Percentiles rank a stretch among this genome's conserved stretches.
Evolutionary conservation across 176 grass and related monocot genomes (phyloP).

Genomic region (Triticum timopheevii): DNA sequence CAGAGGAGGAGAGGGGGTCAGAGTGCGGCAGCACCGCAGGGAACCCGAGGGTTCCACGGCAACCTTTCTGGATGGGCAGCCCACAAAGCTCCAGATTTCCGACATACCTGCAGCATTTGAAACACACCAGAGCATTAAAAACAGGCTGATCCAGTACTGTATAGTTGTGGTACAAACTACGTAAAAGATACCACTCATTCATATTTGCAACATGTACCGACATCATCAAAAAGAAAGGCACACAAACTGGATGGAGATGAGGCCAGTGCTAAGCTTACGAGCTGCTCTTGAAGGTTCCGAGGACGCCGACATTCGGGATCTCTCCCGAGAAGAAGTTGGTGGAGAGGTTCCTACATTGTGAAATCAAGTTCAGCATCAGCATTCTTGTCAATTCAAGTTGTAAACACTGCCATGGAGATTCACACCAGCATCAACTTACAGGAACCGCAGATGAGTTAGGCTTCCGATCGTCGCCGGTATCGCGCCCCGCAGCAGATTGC

Average conservation of each 20-base stretch:
- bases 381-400: background rate
- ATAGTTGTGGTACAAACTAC: background rate
- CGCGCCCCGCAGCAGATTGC: conserved; percentile 75
- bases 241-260: background rate
- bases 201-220: background rate
- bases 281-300: conserved; percentile 84
- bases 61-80: conserved; percentile 72
- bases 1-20: conserved; percentile 58
- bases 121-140: conserved; percentile 8
- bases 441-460: conserved; percentile 65
- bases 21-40: conserved; percentile 86
- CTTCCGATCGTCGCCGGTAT: conserved; percentile 74
- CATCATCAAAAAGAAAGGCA: background rate
- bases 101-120: conserved; percentile 71
- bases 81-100: conserved; percentile 99
- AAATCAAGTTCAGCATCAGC: background rate
- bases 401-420: background rate
- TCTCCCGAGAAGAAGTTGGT: conserved; percentile 96
- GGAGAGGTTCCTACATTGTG: conserved; percentile 64
- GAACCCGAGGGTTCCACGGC: conserved; percentile 77
- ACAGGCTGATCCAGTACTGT: background rate
- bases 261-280: conserved; percentile 56
- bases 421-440: conserved; percentile 43
- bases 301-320: conserved; percentile 84
- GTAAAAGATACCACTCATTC: background rate